These are phyloP conservation scores for Chamaecyparis obtusa DNA, from an alignment of 75 land plant species.

Conservation along the genomic window DNA sequence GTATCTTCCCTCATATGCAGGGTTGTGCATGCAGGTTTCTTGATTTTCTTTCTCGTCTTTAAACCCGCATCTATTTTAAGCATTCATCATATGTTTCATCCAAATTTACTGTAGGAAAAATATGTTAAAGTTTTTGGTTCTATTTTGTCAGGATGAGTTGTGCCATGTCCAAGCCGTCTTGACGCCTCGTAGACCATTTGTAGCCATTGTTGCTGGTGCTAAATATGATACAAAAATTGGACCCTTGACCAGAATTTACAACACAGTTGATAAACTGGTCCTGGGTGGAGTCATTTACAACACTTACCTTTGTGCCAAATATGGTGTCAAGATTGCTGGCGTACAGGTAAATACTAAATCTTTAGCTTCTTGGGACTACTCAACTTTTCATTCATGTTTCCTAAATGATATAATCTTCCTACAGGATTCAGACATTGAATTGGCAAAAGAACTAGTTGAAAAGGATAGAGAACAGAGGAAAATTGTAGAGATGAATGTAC, in stretches of 20 bases:
- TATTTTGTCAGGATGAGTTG: conserved; percentile 27
- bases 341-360: conserved; percentile 25
- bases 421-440: conserved; percentile 15
- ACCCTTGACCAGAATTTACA: conserved; percentile 36
- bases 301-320: conserved; percentile 48
- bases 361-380: neutral
- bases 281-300: conserved; percentile 47
- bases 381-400: neutral
- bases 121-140: neutral
- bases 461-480: conserved; percentile 9
- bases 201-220: conserved; percentile 47
- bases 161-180: conserved; percentile 31
- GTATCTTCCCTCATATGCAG: conserved; percentile 43
- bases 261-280: conserved; percentile 40
- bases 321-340: conserved; percentile 45
- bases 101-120: neutral
- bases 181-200: conserved; percentile 33
- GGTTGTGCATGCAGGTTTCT: conserved; percentile 47
- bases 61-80: neutral
- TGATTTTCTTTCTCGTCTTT: neutral
- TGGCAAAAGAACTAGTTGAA: conserved; percentile 6
- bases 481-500: conserved; percentile 35
- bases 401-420: neutral
- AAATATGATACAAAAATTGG: conserved; percentile 53
- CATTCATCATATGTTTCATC: neutral